These are phyloP conservation scores for Castanea crenata DNA, from an alignment of 306 rosid genomes.

Conservation along the genomic window DNA sequence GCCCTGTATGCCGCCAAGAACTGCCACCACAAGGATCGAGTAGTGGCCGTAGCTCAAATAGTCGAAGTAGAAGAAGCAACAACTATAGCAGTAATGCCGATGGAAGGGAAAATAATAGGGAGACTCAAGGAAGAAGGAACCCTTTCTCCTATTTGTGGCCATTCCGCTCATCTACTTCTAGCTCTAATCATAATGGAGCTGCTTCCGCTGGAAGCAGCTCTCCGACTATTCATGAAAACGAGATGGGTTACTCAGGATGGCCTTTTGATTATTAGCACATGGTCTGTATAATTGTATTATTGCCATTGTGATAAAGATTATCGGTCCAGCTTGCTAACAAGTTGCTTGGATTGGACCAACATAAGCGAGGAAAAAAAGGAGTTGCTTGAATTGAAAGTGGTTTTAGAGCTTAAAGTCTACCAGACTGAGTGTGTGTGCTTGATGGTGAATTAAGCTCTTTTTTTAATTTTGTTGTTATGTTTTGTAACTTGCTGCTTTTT, in stretches of 20 bases:
- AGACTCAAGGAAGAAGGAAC: constrained; percentile 49
- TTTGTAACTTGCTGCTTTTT: constrained; percentile 3
- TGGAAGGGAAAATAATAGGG: constrained; percentile 47
- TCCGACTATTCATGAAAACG: constrained; percentile 34
- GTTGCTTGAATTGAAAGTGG: too few relatives aligned
- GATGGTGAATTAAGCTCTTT: not conserved
- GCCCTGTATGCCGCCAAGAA: constrained; percentile 85
- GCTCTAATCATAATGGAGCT: constrained; percentile 33
- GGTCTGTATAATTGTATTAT: not conserved
- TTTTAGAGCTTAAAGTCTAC: too few relatives aligned
- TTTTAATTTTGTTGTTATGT: not conserved
- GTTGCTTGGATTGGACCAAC: constrained; percentile 10
- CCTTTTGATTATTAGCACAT: constrained; percentile 39
- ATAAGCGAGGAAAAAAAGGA: constrained; percentile 2
- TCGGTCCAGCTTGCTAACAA: not conserved
- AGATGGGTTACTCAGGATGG: constrained; percentile 55
- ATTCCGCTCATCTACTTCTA: constrained; percentile 54
- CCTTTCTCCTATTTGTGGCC: constrained; percentile 63
- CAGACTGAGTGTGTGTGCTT: not conserved
- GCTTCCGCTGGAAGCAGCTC: constrained; percentile 42
- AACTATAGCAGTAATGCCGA: constrained; percentile 16
- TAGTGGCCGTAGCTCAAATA: constrained; percentile 23
- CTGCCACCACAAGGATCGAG: constrained; percentile 46
- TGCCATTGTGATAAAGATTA: constrained; percentile 8
- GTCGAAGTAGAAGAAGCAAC: constrained; percentile 38